These are phyloP conservation scores for Cyphellophora europaea DNA, from an alignment of 2,329 filamentous ascomycete species.

Conservation along the genomic window DNA sequence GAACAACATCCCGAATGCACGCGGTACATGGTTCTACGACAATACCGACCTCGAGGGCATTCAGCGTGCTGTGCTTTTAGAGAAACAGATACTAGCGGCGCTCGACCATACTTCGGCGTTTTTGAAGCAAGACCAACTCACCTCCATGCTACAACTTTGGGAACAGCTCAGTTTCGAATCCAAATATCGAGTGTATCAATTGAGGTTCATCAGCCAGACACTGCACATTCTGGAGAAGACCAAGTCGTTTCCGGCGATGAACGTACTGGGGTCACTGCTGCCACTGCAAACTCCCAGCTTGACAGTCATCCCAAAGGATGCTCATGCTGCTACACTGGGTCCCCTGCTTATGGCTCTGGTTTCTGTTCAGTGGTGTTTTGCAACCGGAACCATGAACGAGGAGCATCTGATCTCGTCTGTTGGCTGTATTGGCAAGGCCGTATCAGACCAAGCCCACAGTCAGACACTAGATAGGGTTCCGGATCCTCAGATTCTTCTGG, in stretches of 20 bases:
- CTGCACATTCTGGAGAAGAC: slow-evolving; percentile 15
- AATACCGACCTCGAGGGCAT: slow-evolving; percentile 6
- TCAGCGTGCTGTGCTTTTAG: slow-evolving; percentile 15
- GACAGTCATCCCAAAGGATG: too few relatives aligned
- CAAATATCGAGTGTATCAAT: not conserved
- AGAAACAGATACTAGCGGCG: slow-evolving; percentile 11
- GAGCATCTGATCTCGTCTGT: too few relatives aligned
- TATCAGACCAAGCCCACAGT: too few relatives aligned
- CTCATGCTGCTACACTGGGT: too few relatives aligned
- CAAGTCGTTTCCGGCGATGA: slow-evolving; percentile 25
- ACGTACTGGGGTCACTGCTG: not conserved
- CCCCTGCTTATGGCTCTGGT: too few relatives aligned
- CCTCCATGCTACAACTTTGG: not conserved
- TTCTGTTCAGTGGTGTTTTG: too few relatives aligned
- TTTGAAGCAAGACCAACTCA: too few relatives aligned
- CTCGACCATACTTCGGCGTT: slow-evolving; percentile 3
- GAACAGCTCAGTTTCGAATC: not conserved
- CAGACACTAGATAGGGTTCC: too few relatives aligned
- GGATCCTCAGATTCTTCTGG: too few relatives aligned
- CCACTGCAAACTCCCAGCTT: too few relatives aligned
- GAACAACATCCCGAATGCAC: not conserved
- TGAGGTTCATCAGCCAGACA: slow-evolving; percentile 1
- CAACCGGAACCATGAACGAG: too few relatives aligned
- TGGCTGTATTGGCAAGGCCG: too few relatives aligned
- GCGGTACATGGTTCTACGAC: slow-evolving; percentile 9